Evolutionary conservation across 2,329 filamentous ascomycete species (phyloP), one percentile per base, ranked within the genome.

Genomic region (Capronia americana): DNA sequence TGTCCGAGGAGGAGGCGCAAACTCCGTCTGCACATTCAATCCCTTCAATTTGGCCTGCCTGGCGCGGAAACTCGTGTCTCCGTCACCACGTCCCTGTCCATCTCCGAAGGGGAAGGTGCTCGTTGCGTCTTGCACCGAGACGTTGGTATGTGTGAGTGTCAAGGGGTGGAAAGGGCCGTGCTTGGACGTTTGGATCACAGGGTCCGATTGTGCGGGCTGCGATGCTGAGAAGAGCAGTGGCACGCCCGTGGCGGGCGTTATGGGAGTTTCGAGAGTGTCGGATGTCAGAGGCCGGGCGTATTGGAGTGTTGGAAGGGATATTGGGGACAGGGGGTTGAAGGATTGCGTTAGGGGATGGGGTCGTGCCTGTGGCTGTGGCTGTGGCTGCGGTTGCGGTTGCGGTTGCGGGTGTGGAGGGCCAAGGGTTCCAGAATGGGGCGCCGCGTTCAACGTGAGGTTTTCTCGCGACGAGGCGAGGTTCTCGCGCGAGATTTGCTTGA

Each of bases 21-120:
- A 69, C 38, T 69, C 67, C 8, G 67, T 69, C 61, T 69, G 63
- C 30, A 69, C 54, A 24, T 64, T 55, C 58, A 61, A 20, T n/a
- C 20, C 20, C 28, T 14, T 34, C 41, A 30, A 5, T n/a, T 48
- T 46, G 11, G 46, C 58, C 58, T 61, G 58, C 23, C 58, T 20
- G 12, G 54, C 50, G 53, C 11, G 57, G 34, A 41, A 56, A 46
- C 24, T 56, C 26, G 14, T 20, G 20, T 60, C 65, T 58, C 34
- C 54, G 41, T 41, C 61, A 44, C 61, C 17, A 3, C 48, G 41
- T 23, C 41, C 44, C 28, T 53, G 30, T 30, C 48, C 48, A 10
- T 28, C 23, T 20, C 48, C 38, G 26, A 63, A 57, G n/a, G 63
- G 44, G n/a, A 23, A 61, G 1, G 48, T 53, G 48, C 34, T 34